Conservation (phyloP, 2,329 filamentous ascomycete species). For the Colletotrichum cuscutae region DNA sequence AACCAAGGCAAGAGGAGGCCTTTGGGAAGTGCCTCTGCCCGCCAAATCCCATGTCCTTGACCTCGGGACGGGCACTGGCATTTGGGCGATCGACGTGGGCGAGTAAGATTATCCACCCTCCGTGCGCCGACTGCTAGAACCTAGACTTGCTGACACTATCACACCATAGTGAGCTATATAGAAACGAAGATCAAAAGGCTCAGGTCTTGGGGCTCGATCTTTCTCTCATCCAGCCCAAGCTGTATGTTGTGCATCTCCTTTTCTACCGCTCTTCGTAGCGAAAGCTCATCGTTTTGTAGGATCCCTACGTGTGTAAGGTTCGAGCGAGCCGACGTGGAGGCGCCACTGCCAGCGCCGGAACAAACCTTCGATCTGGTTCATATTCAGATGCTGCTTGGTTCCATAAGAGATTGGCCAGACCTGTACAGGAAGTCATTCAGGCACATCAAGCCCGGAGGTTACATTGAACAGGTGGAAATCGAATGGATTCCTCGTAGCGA, state of each 20-base stretch:
- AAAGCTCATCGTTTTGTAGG: slow-evolving; percentile 52
- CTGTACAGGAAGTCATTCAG: slow-evolving; percentile 71
- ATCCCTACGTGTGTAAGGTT: slow-evolving; percentile 78
- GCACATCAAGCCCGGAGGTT: slow-evolving; percentile 82
- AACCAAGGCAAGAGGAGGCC: slow-evolving; percentile 67
- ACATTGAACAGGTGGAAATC: slow-evolving; percentile 89
- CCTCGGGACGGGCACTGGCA: slow-evolving; percentile 87
- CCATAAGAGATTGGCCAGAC: slow-evolving; percentile 78
- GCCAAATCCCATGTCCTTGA: slow-evolving; percentile 62
- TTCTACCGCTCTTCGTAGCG: slow-evolving; percentile 4
- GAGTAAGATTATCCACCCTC: slow-evolving; percentile 62
- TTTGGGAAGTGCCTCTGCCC: slow-evolving; percentile 35
- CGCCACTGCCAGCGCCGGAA: slow-evolving; percentile 67
- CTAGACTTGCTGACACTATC: slow-evolving; percentile 49
- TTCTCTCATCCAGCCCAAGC: slow-evolving; percentile 52
- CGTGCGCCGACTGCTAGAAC: background rate
- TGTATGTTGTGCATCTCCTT: slow-evolving; percentile 47
- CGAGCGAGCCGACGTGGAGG: slow-evolving; percentile 80
- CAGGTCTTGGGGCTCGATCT: slow-evolving; percentile 52
- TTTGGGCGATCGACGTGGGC: slow-evolving; percentile 90
- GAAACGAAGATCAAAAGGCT: slow-evolving; percentile 32
- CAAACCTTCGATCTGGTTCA: slow-evolving; percentile 85
- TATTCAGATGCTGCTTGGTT: slow-evolving; percentile 81
- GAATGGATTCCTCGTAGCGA: slow-evolving; percentile 82
- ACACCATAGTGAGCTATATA: slow-evolving; percentile 19